Conservation (phyloP, 2,329 filamentous ascomycete genomes). For the Ascochyta clinopodiicola region DNA sequence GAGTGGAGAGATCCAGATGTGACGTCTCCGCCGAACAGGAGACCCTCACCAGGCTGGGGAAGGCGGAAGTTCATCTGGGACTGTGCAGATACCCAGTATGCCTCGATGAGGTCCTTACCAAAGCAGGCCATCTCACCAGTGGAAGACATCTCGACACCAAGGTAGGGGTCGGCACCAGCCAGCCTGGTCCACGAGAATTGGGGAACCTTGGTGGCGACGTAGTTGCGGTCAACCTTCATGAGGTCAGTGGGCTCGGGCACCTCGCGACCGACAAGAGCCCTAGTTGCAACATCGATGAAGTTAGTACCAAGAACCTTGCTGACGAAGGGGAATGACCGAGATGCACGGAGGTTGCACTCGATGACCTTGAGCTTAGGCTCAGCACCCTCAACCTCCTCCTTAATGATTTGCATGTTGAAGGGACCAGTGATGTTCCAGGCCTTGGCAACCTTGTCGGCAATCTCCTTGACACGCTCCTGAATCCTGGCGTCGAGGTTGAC, state of each 20-base stretch:
- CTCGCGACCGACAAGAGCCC: slow-evolving; percentile 83
- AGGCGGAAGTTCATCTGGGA: slow-evolving; percentile 99
- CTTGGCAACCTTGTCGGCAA: slow-evolving; percentile 93
- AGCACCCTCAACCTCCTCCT: slow-evolving; percentile 78
- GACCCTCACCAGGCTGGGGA: slow-evolving; percentile 90
- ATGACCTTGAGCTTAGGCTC: slow-evolving; percentile 89
- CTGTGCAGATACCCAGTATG: slow-evolving; percentile 96
- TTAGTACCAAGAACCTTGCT: slow-evolving; percentile 96
- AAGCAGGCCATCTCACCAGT: slow-evolving; percentile 99
- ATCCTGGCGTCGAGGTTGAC: slow-evolving; percentile 76
- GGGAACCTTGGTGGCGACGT: slow-evolving; percentile 95
- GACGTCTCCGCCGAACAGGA: slow-evolving; percentile 89
- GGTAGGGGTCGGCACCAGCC: slow-evolving; percentile 94
- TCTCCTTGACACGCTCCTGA: slow-evolving; percentile 90
- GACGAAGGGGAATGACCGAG: slow-evolving; percentile 97
- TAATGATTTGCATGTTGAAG: slow-evolving; percentile 99
- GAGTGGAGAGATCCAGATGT: slow-evolving; percentile 55
- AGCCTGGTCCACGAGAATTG: slow-evolving; percentile 99
- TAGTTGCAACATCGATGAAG: slow-evolving; percentile 95
- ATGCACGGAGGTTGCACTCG: slow-evolving; percentile 96
- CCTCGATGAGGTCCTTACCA: slow-evolving; percentile 92
- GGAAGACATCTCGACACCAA: slow-evolving; percentile 96
- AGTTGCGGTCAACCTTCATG: slow-evolving; percentile 88
- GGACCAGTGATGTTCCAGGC: slow-evolving; percentile 97
- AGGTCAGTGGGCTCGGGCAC: slow-evolving; percentile 86